Evolutionary conservation across 78 protist species (phyloP), one percentile per base, ranked within the genome.

Genomic region (Cyanophora paradoxa): DNA sequence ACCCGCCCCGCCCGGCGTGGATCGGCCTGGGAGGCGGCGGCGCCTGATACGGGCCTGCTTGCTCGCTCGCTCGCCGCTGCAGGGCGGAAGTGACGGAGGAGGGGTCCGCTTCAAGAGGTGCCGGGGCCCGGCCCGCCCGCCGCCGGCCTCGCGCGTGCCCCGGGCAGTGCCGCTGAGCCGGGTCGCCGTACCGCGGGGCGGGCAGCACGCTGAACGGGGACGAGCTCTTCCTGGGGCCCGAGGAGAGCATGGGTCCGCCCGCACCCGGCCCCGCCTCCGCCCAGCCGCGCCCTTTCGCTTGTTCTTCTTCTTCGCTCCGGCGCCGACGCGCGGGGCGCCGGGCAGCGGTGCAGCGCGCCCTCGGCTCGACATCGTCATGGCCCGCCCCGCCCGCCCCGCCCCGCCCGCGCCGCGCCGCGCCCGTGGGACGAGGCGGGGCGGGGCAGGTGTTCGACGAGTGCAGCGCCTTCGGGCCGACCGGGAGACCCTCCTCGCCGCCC

Each of bases 371-470:
- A 56, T 56, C 13, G 13, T 6, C 62, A 56, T 56, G 62, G 62
- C 26, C 33, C 62, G n/a, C n/a, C n/a, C n/a, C n/a, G n/a, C n/a
- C n/a, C n/a, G n/a, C n/a, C n/a, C n/a, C n/a, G n/a, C n/a, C n/a
- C n/a, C n/a, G n/a, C n/a, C n/a, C n/a, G n/a, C n/a, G n/a, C n/a
- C n/a, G n/a, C n/a, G n/a, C n/a, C n/a, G n/a, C n/a, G n/a, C n/a
- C n/a, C n/a, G n/a, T n/a, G n/a, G n/a, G n/a, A n/a, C n/a, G n/a
- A n/a, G n/a, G n/a, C n/a, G n/a, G n/a, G n/a, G n/a, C n/a, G n/a
- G n/a, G n/a, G n/a, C n/a, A n/a, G n/a, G n/a, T n/a, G n/a, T n/a
- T 56, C 24, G 62, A 56, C 62, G 62, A 56, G 62, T 56, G 62
- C 24, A n/a, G 19, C 62, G 62, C 19, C 8, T 56, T n/a, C 6